Evolutionary conservation across 148 eudicot genomes (phyloP).

Genomic region (Tetragonia tetragonoides): DNA sequence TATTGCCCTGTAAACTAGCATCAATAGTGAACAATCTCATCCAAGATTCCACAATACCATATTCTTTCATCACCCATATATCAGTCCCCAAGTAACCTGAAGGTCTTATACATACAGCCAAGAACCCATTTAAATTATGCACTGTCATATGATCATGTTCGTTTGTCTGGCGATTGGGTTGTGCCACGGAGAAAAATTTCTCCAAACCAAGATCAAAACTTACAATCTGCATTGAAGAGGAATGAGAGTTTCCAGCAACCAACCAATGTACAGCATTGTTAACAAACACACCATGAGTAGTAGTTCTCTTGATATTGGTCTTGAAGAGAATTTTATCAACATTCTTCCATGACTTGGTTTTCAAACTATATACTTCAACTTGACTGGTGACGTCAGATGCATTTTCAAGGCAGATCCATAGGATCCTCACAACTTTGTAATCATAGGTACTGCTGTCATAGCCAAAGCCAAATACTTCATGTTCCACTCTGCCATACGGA

Average conservation of each 20-base stretch:
- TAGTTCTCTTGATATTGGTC: background rate
- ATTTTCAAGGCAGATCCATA: background rate
- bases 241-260: background rate
- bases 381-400: background rate
- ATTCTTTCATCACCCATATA: conserved; percentile 4
- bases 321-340: background rate
- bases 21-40: background rate
- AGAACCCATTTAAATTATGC: background rate
- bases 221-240: background rate
- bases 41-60: conserved; percentile 6
- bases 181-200: background rate
- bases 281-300: background rate
- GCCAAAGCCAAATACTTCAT: conserved; percentile 1
- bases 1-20: too few species aligned
- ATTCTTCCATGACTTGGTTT: background rate
- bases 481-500: background rate
- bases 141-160: background rate
- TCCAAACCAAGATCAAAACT: conserved; percentile 5
- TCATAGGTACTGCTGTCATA: conserved; percentile 3
- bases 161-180: background rate
- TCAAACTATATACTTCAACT: background rate
- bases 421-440: background rate
- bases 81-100: too few species aligned
- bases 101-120: background rate
- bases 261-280: background rate